Base-by-base conservation (phyloP, 176 grass and related monocot genomes). In the Musa schizocarpa region DNA sequence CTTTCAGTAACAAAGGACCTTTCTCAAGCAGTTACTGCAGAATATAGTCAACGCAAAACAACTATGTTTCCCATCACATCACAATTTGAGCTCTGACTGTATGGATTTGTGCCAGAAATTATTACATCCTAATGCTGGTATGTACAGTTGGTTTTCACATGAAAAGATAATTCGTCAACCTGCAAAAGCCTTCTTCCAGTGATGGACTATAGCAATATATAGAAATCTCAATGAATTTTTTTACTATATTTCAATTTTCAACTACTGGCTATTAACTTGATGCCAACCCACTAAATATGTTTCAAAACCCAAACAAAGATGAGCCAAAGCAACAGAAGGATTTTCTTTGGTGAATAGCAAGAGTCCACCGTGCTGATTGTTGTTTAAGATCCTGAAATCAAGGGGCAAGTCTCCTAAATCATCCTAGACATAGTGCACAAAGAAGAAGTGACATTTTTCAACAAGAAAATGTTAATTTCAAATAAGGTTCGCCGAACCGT, bases 101-200 rank as follows among this genome's bases (percentile, higher is more conserved):
- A 82, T 89, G 66, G 90, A 99, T 82, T 87, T 99, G 72, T 99
- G 95, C 81, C 88, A 72, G 80, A 99, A 92, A 65, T 87, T 99
- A 81, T 85, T 99, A 72, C 75, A 53, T 53, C 86, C 83, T 58
- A 99, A 87, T 82, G 86, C 88, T 87, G 95, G 95, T 88, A 88
- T 11, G 54, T 43, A 43, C 34, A 43, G 34, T 43, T 65, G 57
- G 54, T 68, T 63, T 78, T 66, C 14, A 61, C 53, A 20, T 52
- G 3, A 25, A 50, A 52, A 63, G 9, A 65, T 77, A 51, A 70
- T 11, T 1, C 16, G 52, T 50, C 34, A 43, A 43, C 14, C 50
- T 11, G 13, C 20, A 11, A 9, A 17, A 43, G 34, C 14, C 14
- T 57, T 59, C 57, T 59, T 59, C 57, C 13, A 20, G 17, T 4